Evolutionary conservation across 441 rosid genomes (phyloP), one percentile per base, ranked within the genome.

Genomic region (Populus hybrid): DNA sequence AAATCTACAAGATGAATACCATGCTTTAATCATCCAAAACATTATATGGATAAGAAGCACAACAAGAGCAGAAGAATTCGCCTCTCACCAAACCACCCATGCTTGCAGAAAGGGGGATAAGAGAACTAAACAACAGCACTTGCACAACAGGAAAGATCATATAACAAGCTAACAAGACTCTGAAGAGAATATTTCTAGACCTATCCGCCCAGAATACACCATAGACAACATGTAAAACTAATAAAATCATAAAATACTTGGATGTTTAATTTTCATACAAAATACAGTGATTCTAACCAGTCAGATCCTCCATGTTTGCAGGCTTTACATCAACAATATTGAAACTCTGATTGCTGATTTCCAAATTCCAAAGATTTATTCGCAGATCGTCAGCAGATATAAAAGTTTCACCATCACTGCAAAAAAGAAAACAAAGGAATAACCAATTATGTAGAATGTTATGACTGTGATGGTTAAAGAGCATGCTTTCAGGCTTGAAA

Each of bases 271-370:
- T 35, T 35, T 9, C 59, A 40, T 3, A 3, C 24, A 59, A 42
- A 45, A 64, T 24, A 42, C 64, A 69, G 24, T 67, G 71, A 68
- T 63, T 42, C 83, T 80, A 71, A 91, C 98, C 97, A 80, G 97
- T 92, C 76, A 94, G 89, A 87, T 94, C 97, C 84, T 94, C 98
- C 98, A 94, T 94, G 79, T 92, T 94, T 24, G 92, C 83, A 72
- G 98, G 98, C 80, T 94, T 92, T 80, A 94, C 94, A 81, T 94
- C 98, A 63, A 94, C 93, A 69, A 94, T n/a, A n/a, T n/a, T n/a
- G n/a, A n/a, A n/a, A n/a, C n/a, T n/a, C n/a, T n/a, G n/a, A n/a
- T n/a, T n/a, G 89, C 94, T 91, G 73, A 94, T 89, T 83, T 90
- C 98, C 87, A 94, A 80, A 86, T 92, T 94, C 98, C 98, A 94